Conservation (phyloP, 495 filamentous ascomycete genomes). For the Darksidea phi region DNA sequence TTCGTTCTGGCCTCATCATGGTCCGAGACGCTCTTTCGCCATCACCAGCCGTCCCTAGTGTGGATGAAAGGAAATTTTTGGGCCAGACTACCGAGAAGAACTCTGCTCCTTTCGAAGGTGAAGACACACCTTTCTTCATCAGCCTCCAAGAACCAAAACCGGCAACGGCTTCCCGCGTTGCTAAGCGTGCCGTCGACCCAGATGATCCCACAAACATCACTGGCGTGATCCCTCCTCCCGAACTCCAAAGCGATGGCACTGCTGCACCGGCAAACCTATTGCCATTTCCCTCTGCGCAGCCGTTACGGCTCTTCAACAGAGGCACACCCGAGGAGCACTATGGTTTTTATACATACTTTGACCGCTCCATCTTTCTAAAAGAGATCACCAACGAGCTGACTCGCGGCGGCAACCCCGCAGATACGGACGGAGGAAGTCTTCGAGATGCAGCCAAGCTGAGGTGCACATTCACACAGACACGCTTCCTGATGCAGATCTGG, state of each 20-base stretch:
- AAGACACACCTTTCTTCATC: constrained; percentile 69
- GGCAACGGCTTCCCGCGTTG: constrained; percentile 13
- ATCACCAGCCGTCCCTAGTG: constrained; percentile 61
- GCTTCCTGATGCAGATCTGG: constrained; percentile 91
- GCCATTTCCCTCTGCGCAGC: constrained; percentile 69
- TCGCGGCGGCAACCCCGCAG: constrained; percentile 49
- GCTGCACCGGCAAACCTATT: constrained; percentile 69
- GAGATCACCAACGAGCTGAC: constrained; percentile 38
- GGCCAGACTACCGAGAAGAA: constrained; percentile 79
- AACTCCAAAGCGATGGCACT: constrained; percentile 62
- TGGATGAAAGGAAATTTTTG: constrained; percentile 71
- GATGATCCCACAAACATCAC: constrained; percentile 51
- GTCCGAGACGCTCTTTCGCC: constrained; percentile 46
- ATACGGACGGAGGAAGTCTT: constrained; percentile 64
- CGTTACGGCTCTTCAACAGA: constrained; percentile 80
- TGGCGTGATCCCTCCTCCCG: constrained; percentile 59
- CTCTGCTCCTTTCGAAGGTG: constrained; percentile 58
- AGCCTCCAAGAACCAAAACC: constrained; percentile 40
- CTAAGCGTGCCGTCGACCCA: constrained; percentile 15
- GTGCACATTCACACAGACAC: constrained; percentile 79
- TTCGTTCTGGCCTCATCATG: constrained; percentile 25
- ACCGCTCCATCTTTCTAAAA: constrained; percentile 79
- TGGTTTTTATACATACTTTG: constrained; percentile 89
- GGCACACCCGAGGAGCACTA: constrained; percentile 80
- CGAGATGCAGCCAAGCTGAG: constrained; percentile 60